These are phyloP conservation scores for Cryphonectria parasitica DNA, from an alignment of 2,329 filamentous ascomycete species.

Conservation along the genomic window DNA sequence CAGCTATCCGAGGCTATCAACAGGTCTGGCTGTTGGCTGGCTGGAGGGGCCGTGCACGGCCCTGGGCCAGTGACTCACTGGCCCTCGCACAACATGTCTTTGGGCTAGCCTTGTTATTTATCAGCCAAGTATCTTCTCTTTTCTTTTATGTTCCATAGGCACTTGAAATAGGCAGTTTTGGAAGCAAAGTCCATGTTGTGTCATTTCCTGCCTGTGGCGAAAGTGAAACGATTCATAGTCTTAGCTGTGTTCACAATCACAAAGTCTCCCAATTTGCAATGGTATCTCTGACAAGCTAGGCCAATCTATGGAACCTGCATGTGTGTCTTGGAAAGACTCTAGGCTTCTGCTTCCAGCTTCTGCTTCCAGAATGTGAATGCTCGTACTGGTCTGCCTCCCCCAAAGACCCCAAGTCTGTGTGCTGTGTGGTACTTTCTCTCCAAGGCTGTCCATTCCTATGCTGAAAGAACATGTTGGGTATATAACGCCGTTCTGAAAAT, in stretches of 20 bases:
- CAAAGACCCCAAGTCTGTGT: background rate
- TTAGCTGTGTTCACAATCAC: background rate
- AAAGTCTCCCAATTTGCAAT: background rate
- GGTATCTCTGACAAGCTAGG: background rate
- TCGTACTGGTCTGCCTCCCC: background rate
- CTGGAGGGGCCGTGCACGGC: no score
- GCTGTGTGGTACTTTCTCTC: background rate
- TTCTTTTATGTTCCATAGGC: background rate
- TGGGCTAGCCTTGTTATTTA: background rate
- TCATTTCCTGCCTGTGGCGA: background rate
- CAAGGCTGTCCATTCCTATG: background rate
- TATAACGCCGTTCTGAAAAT: conserved; percentile 24
- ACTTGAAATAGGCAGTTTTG: background rate
- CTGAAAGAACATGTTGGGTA: conserved; percentile 10
- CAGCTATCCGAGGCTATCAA: no score
- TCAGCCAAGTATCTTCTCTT: background rate
- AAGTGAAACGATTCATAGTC: background rate
- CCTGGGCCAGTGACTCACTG: no score
- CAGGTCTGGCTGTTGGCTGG: no score
- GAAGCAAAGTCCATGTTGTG: background rate
- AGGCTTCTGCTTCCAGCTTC: background rate
- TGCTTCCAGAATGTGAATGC: background rate
- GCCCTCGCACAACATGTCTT: no score
- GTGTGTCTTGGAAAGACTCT: background rate
- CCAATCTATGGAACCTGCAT: background rate